A percentile compares a stretch with the other conserved stretches of the same genome.
Conservation (phyloP, 2,329 filamentous ascomycete species). For the Colletotrichum lentis region DNA sequence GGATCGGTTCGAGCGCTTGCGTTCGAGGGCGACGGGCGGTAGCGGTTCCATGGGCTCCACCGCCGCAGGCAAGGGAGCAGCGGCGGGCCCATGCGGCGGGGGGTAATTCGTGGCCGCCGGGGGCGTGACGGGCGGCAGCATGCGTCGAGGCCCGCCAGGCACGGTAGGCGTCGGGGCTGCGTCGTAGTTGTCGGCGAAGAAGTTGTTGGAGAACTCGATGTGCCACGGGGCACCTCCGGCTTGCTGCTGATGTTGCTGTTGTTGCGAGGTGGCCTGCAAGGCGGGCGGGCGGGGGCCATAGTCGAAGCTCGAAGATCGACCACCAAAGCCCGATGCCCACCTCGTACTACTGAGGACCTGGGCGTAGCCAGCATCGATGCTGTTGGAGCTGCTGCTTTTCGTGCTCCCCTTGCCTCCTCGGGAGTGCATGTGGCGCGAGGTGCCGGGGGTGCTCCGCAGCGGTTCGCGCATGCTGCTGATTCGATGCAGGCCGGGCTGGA, state of each 20-base stretch:
- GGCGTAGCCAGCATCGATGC: conserved; percentile 70
- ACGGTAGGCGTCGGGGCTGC: conserved; percentile 87
- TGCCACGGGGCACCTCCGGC: conserved; percentile 51
- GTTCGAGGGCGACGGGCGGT: conserved; percentile 23
- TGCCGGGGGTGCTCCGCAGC: conserved; percentile 49
- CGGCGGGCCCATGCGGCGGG: conserved; percentile 13
- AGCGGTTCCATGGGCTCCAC: conserved; percentile 24
- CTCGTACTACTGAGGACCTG: conserved; percentile 67
- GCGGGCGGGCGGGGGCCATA: conserved; percentile 59
- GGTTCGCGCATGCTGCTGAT: conserved; percentile 70
- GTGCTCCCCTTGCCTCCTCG: conserved; percentile 73
- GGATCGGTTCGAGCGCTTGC: conserved; percentile 27
- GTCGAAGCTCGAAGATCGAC: conserved; percentile 79
- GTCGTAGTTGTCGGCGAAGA: conserved; percentile 69
- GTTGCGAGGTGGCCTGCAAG: conserved; percentile 35
- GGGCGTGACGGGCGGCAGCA: conserved; percentile 19
- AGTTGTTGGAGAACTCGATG: conserved; percentile 58
- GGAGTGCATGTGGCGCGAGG: conserved; percentile 59
- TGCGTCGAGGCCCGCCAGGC: conserved; percentile 76
- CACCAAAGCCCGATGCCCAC: conserved; percentile 60
- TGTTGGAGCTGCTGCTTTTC: conserved; percentile 74
- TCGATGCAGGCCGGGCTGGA: conserved; percentile 65
- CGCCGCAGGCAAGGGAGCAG: conserved; percentile 9
- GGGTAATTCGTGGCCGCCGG: conserved; percentile 37
- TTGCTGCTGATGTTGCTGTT: not conserved